Evolutionary conservation across 345 rosid genomes (phyloP).

Genomic region (Eutrema japonicum): DNA sequence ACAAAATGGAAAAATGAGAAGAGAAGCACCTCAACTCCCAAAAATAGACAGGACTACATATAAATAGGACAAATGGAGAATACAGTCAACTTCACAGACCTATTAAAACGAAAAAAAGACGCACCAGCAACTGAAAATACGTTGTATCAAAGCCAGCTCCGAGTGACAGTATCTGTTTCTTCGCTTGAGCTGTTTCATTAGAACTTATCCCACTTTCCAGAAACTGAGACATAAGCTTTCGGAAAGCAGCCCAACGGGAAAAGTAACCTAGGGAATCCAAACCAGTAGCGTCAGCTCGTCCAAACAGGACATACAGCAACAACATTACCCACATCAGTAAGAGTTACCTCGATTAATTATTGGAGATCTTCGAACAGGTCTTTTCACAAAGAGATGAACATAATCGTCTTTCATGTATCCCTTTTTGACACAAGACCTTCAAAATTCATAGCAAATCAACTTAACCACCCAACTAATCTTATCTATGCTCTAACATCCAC

Average conservation of each 20-base stretch:
- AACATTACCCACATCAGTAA: constrained; percentile 2
- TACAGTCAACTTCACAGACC: not conserved
- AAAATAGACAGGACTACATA: not conserved
- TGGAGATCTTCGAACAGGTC: constrained; percentile 90
- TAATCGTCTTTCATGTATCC: constrained; percentile 96
- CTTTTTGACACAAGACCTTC: constrained; percentile 84
- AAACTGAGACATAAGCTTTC: constrained; percentile 82
- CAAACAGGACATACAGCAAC: not conserved
- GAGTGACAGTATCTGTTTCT: constrained; percentile 89
- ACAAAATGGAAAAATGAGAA: constrained; percentile 33
- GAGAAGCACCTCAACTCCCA: not conserved
- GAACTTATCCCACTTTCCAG: constrained; percentile 53
- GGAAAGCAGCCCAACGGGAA: constrained; percentile 95
- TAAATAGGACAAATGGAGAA: not conserved
- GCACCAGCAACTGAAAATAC: constrained; percentile 85
- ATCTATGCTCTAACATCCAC: constrained; percentile 3
- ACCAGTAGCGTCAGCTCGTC: constrained; percentile 24
- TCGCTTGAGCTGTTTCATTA: constrained; percentile 39
- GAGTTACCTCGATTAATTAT: constrained; percentile 85
- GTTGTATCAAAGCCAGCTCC: constrained; percentile 98
- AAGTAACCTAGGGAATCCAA: constrained; percentile 63
- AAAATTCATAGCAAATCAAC: constrained; percentile 30
- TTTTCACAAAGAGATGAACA: constrained; percentile 78
- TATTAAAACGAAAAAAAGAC: constrained; percentile 17
- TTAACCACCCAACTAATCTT: not conserved